Percentiles rank a stretch among this genome's conserved stretches.
Conservation (phyloP, 768 basidiomycete species). For the Russula dissimulans region DNA sequence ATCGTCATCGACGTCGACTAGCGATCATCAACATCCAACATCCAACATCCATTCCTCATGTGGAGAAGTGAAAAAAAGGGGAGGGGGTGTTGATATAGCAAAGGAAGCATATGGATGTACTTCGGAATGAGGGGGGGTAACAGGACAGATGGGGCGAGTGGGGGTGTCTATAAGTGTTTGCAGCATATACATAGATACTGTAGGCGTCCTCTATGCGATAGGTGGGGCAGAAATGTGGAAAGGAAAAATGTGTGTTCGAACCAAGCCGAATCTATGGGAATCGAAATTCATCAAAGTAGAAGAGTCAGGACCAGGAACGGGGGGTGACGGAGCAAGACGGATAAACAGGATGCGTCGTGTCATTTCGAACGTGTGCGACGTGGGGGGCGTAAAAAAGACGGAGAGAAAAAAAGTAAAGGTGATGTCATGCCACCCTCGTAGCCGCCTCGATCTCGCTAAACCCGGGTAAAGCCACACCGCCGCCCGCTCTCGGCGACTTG, state of each 20-base stretch:
- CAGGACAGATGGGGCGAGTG: conserved; percentile 1
- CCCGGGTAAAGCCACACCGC: conserved; percentile 23
- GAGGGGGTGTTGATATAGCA: background rate
- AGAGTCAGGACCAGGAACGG: background rate
- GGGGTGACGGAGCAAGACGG: background rate
- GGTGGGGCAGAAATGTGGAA: too few species aligned
- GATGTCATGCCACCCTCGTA: conserved; percentile 9
- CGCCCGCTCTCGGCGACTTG: conserved; percentile 16
- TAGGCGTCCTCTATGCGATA: background rate
- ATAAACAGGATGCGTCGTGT: background rate
- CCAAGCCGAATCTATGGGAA: background rate
- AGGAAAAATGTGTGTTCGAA: background rate
- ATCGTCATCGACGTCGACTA: background rate
- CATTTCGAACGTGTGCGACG: background rate
- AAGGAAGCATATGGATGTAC: background rate
- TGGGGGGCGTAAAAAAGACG: background rate
- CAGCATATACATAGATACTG: conserved; percentile 9
- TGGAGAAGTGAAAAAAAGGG: background rate
- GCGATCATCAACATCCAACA: background rate
- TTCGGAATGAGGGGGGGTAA: background rate
- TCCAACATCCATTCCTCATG: conserved; percentile 1
- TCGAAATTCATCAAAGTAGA: background rate
- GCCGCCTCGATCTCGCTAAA: conserved; percentile 28
- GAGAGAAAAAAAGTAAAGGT: background rate
- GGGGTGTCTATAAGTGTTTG: conserved; percentile 7